Conservation (phyloP, 2,329 filamentous ascomycete genomes). For the Microdochium bolleyi region DNA sequence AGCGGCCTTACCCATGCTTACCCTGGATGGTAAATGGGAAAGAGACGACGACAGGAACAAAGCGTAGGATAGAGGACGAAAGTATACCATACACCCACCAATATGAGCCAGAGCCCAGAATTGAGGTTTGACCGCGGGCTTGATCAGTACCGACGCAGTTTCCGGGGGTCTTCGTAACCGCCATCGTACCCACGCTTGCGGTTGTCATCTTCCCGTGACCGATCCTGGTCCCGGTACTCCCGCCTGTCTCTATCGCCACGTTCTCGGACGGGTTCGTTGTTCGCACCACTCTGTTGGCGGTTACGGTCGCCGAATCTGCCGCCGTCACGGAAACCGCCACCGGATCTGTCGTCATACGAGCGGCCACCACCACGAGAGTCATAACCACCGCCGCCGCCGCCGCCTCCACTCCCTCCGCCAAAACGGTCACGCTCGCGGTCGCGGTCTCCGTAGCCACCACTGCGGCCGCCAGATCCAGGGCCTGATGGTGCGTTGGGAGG, state of each 20-base stretch:
- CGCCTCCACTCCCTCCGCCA: constrained; percentile 37
- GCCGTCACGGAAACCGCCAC: constrained; percentile 40
- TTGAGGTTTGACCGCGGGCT: neutral
- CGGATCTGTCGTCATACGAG: constrained; percentile 51
- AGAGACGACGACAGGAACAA: neutral
- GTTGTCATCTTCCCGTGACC: constrained; percentile 49
- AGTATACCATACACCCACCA: neutral
- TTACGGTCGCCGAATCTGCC: constrained; percentile 22
- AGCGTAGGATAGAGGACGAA: neutral
- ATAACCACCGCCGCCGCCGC: constrained; percentile 44
- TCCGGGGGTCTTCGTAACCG: constrained; percentile 69
- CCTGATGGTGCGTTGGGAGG: constrained; percentile 56
- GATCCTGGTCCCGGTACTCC: constrained; percentile 33
- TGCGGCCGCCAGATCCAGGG: constrained; percentile 41
- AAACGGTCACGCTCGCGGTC: constrained; percentile 38
- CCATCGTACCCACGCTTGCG: constrained; percentile 69
- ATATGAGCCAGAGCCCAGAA: neutral
- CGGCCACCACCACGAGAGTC: constrained; percentile 46
- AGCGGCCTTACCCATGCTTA: neutral
- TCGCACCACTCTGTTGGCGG: constrained; percentile 35
- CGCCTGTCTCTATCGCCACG: constrained; percentile 49
- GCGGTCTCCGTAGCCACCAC: constrained; percentile 30
- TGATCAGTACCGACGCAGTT: constrained; percentile 50
- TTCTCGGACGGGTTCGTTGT: constrained; percentile 74
- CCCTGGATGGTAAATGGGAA: neutral